phyloP scores from a whole-genome alignment of 768 basidiomycete genomes.

The Pluteus cervinus region DNA sequence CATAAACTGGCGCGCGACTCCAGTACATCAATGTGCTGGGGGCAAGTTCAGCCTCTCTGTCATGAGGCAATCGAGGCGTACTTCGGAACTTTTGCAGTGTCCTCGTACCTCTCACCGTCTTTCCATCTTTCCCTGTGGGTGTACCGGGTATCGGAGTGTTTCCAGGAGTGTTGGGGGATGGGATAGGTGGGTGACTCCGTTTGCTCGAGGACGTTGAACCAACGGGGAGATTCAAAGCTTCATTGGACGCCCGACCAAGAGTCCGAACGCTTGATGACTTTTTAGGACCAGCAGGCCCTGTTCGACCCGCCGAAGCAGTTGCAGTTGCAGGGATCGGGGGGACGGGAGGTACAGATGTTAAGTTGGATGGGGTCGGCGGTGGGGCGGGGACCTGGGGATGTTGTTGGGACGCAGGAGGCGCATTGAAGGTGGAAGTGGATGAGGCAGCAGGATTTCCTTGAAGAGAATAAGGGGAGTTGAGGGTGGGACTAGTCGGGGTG shows the following conservation, averaged over 20 bases:
- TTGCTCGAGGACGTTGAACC: no score
- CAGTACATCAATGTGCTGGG: conserved; percentile 81
- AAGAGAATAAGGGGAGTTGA: conserved; percentile 7
- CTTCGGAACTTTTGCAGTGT: conserved; percentile 29
- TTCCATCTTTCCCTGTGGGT: neutral
- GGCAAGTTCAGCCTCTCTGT: conserved; percentile 48
- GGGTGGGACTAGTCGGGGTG: conserved; percentile 12
- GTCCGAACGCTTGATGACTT: conserved; percentile 9
- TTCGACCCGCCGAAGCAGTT: conserved; percentile 1
- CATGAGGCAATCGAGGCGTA: conserved; percentile 57
- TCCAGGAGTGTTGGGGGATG: conserved; percentile 5
- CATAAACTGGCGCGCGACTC: conserved; percentile 79
- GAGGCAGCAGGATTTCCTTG: conserved; percentile 8
- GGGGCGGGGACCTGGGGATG: neutral
- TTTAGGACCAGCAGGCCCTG: conserved; percentile 2
- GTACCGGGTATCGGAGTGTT: conserved; percentile 2
- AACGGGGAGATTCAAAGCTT: conserved; percentile 2
- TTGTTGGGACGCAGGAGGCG: conserved; percentile 2
- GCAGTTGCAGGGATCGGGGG: neutral
- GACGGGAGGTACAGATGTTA: conserved; percentile 1
- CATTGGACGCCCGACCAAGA: conserved; percentile 5
- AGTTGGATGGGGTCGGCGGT: neutral
- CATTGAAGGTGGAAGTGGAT: conserved; percentile 8
- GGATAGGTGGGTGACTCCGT: conserved; percentile 1
- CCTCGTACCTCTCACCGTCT: neutral